Percentiles rank a stretch among this genome's conserved stretches.
These are phyloP conservation scores for Euptelea pleiosperma DNA, from an alignment of 164 flowering plant genomes.

Conservation along the genomic window DNA sequence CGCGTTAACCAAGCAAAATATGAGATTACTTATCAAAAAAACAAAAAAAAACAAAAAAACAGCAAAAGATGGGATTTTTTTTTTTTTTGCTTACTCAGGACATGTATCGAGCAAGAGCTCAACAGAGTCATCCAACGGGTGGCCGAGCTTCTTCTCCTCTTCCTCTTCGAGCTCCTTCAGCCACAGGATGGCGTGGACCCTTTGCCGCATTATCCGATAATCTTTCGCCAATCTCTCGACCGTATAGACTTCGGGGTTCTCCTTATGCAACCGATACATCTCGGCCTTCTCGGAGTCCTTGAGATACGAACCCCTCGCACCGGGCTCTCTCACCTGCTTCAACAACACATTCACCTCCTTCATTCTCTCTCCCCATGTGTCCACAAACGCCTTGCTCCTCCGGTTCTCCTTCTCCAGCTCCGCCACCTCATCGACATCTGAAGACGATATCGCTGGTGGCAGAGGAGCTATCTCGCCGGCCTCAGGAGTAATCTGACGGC, in stretches of 20 bases:
- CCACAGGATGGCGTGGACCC: constrained; percentile 94
- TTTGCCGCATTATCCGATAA: constrained; percentile 84
- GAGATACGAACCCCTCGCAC: constrained; percentile 74
- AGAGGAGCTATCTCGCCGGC: background rate
- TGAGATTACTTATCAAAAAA: no score
- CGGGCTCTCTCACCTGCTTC: constrained; percentile 86
- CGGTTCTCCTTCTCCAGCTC: constrained; percentile 42
- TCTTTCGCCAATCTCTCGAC: constrained; percentile 86
- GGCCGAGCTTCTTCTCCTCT: constrained; percentile 80
- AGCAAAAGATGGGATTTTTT: no score
- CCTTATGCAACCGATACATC: constrained; percentile 77
- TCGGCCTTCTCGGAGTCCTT: constrained; percentile 89
- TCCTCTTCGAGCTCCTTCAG: constrained; percentile 83
- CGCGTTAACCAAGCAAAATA: no score
- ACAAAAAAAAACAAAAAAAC: no score
- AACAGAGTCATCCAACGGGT: constrained; percentile 74
- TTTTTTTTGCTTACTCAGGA: constrained; percentile 23
- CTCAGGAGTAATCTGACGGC: constrained; percentile 27
- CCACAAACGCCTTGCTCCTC: constrained; percentile 38
- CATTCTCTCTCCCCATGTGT: constrained; percentile 50
- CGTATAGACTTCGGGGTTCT: constrained; percentile 75
- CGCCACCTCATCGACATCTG: constrained; percentile 23
- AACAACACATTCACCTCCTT: constrained; percentile 39
- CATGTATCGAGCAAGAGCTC: constrained; percentile 69
- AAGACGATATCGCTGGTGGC: background rate